A percentile compares a stretch with the other conserved stretches of the same genome.
These are phyloP conservation scores for Mikania micrantha DNA, from an alignment of 129 eudicot genomes.

Conservation along the genomic window DNA sequence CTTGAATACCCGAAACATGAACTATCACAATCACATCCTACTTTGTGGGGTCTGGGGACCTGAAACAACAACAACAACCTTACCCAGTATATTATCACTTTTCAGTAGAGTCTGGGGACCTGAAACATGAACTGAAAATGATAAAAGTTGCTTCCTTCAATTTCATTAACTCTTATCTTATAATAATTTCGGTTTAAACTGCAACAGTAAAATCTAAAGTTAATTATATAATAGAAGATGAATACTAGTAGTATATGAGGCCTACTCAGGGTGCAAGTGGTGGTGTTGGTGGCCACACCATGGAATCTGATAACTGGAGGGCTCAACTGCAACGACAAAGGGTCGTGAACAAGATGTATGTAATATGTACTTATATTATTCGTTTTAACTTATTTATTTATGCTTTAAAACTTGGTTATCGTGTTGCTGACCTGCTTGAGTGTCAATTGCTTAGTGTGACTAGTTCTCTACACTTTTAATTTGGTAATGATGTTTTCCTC, in stretches of 20 bases:
- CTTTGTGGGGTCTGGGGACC: too few relatives aligned
- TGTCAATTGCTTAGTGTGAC: neutral
- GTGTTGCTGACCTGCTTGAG: neutral
- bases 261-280: conserved; percentile 32
- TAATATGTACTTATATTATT: neutral
- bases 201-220: neutral
- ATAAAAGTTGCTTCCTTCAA: neutral
- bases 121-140: too few relatives aligned
- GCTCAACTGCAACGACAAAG: conserved; percentile 47
- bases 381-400: neutral
- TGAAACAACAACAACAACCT: too few relatives aligned
- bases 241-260: conserved; percentile 52
- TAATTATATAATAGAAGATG: conserved; percentile 25
- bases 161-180: neutral
- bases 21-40: too few relatives aligned
- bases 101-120: too few relatives aligned
- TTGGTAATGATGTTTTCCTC: neutral
- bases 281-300: conserved; percentile 31
- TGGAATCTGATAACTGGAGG: conserved; percentile 74
- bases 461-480: neutral
- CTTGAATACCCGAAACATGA: too few relatives aligned
- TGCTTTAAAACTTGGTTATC: neutral
- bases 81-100: too few relatives aligned
- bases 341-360: conserved; percentile 61
- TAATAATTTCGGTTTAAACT: neutral